Conservation (phyloP, 257 asterid species). For the Petunia secreta region DNA sequence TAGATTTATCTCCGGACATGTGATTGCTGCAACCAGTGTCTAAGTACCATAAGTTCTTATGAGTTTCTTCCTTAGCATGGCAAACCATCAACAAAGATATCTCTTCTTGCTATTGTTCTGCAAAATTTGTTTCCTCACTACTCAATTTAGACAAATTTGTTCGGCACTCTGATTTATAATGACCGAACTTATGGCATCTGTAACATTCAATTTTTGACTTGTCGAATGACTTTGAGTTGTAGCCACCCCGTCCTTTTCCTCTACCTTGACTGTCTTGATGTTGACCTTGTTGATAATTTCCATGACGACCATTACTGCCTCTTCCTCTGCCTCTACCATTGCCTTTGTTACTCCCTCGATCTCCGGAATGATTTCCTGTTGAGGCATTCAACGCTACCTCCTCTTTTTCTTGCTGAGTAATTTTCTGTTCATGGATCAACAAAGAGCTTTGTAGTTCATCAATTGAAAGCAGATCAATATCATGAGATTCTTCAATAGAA, state of each 20-base stretch:
- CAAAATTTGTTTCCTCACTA: neutral
- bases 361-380: neutral
- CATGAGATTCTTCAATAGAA: neutral
- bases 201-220: neutral
- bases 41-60: neutral
- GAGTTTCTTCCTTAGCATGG: neutral
- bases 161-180: neutral
- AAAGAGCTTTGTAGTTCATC: neutral
- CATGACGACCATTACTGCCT: neutral
- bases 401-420: neutral
- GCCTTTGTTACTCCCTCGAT: neutral
- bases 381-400: constrained; percentile 14
- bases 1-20: neutral
- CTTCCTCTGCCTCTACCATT: neutral
- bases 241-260: neutral
- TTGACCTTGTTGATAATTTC: neutral
- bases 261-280: neutral
- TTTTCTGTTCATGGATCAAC: constrained; percentile 16
- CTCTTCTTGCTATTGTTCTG: neutral
- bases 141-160: neutral
- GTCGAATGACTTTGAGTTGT: neutral
- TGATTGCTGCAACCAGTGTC: neutral
- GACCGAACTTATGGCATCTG: neutral
- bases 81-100: neutral
- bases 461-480: neutral